Evolutionary conservation across 768 basidiomycete species (phyloP).

Genomic region (Suillus placidus): DNA sequence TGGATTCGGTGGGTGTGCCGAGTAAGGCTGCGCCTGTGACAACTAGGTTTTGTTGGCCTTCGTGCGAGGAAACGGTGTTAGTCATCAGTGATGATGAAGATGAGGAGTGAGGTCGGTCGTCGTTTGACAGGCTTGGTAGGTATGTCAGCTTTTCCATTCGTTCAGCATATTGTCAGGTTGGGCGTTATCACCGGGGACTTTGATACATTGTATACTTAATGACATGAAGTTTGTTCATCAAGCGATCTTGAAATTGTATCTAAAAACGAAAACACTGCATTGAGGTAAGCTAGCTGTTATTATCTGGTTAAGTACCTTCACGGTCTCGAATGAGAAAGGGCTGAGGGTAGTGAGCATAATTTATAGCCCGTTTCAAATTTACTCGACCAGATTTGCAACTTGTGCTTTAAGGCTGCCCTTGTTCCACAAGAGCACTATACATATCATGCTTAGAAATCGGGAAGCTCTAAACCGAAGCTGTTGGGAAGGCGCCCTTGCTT

Average conservation of each 20-base stretch:
- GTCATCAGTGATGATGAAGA: constrained; percentile 56
- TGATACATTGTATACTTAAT: constrained; percentile 7
- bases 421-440: background rate
- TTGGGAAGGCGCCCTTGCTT: background rate
- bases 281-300: background rate
- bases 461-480: background rate
- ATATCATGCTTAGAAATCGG: background rate
- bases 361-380: background rate
- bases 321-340: background rate
- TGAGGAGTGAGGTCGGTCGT: constrained; percentile 23
- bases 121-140: constrained; percentile 8
- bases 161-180: background rate
- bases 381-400: background rate
- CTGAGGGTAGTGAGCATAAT: background rate
- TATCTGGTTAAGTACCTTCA: background rate
- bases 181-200: background rate
- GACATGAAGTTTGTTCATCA: background rate
- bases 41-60: constrained; percentile 44
- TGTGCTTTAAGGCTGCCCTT: background rate
- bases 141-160: constrained; percentile 9
- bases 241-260: background rate
- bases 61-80: constrained; percentile 42
- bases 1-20: constrained; percentile 3
- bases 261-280: background rate
- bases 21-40: background rate